Percentiles rank a stretch among this genome's conserved stretches.
phyloP scores from a whole-genome alignment of 2,329 filamentous ascomycete genomes.

The Monosporascus sp. region DNA sequence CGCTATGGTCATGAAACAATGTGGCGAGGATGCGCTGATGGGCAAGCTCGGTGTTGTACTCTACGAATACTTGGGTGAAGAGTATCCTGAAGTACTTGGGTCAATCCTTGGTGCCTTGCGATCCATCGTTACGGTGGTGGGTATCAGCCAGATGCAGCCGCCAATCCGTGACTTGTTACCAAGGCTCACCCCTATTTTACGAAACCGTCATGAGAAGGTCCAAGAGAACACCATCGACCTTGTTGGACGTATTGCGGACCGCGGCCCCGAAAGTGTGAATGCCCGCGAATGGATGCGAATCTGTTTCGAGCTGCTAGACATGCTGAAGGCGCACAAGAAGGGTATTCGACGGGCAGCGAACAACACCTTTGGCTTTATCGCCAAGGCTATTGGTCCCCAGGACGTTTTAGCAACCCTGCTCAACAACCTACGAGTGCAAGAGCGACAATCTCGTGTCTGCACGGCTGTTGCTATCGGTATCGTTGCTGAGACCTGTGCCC shows the following conservation, averaged over 20 bases:
- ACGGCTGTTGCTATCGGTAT: constrained; percentile 98
- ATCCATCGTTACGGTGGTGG: constrained; percentile 95
- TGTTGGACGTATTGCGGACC: constrained; percentile 94
- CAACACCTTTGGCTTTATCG: constrained; percentile 99
- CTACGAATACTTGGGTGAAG: constrained; percentile 97
- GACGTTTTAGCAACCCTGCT: constrained; percentile 93
- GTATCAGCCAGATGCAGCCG: constrained; percentile 96
- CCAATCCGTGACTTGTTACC: constrained; percentile 95
- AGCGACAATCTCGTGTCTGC: constrained; percentile 96
- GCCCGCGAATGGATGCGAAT: constrained; percentile 99
- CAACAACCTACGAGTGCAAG: constrained; percentile 94
- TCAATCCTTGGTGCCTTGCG: constrained; percentile 93
- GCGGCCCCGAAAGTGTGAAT: constrained; percentile 93
- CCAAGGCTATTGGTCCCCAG: constrained; percentile 96
- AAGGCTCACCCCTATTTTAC: constrained; percentile 92
- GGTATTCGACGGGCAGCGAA: constrained; percentile 96
- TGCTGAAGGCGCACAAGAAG: constrained; percentile 99
- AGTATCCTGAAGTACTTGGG: constrained; percentile 95
- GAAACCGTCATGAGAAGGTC: constrained; percentile 98
- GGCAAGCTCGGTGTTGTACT: constrained; percentile 90
- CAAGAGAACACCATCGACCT: constrained; percentile 99
- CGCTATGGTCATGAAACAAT: constrained; percentile 98
- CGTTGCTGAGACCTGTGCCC: constrained; percentile 95
- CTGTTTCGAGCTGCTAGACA: constrained; percentile 96
- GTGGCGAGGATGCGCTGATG: constrained; percentile 91